These are phyloP conservation scores for Clavariopsis aquatica DNA, from an alignment of 495 filamentous ascomycete species.

Conservation along the genomic window DNA sequence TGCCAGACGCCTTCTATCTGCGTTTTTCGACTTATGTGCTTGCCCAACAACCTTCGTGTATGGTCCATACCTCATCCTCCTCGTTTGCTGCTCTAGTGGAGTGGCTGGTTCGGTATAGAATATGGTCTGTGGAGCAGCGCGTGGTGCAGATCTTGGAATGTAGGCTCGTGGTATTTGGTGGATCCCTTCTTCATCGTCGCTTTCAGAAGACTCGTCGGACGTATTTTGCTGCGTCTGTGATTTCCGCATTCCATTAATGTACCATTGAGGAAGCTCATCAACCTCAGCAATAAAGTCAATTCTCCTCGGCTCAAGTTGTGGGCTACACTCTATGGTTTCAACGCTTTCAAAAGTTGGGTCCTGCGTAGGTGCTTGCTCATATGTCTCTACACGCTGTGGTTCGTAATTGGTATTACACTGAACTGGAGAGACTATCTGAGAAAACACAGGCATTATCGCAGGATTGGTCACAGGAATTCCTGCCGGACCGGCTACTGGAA, in stretches of 20 bases:
- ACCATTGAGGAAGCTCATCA: background rate
- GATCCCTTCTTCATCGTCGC: background rate
- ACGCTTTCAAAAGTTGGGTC: background rate
- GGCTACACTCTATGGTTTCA: background rate
- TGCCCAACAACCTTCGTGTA: constrained; percentile 5
- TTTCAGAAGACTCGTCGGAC: background rate
- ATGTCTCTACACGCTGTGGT: background rate
- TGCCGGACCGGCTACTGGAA: background rate
- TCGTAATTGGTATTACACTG: background rate
- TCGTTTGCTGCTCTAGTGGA: background rate
- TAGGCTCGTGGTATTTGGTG: constrained; percentile 5
- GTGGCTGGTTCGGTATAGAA: background rate
- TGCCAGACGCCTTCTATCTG: constrained; percentile 19
- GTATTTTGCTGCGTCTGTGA: background rate
- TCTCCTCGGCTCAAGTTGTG: background rate
- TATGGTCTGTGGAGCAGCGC: background rate
- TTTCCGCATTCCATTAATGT: background rate
- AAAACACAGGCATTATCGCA: background rate
- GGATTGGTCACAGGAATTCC: background rate
- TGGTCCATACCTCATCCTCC: constrained; percentile 20
- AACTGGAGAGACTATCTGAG: background rate
- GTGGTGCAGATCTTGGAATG: constrained; percentile 8
- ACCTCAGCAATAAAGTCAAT: background rate
- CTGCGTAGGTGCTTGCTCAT: background rate
- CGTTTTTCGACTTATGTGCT: constrained; percentile 18